A percentile compares a stretch with the other conserved stretches of the same genome.
These are phyloP conservation scores for Amauroascus verrucosus DNA, from an alignment of 2,329 filamentous ascomycete species.

Conservation along the genomic window DNA sequence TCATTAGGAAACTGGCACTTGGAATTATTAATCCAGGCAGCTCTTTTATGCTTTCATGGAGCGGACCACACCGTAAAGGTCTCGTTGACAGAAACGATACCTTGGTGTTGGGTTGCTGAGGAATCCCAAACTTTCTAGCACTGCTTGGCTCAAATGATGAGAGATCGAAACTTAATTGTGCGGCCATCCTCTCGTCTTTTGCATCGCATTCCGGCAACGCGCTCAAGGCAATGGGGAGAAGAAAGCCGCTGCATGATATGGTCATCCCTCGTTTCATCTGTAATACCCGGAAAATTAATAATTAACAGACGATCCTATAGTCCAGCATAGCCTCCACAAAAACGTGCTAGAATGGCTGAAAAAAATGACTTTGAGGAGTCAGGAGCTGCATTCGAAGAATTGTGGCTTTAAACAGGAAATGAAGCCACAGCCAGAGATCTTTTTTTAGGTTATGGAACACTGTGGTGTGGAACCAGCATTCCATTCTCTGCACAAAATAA, in stretches of 20 bases:
- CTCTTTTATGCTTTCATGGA: neutral
- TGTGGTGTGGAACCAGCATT: neutral
- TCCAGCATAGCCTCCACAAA: neutral
- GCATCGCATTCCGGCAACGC: neutral
- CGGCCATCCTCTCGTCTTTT: neutral
- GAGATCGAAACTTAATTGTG: neutral
- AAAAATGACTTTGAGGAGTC: neutral
- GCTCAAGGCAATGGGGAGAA: neutral
- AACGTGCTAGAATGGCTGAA: neutral
- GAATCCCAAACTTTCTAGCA: constrained; percentile 1
- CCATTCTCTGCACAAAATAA: neutral
- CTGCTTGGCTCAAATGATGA: neutral
- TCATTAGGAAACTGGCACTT: neutral
- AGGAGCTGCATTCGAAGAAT: neutral
- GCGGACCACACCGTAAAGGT: too few species aligned
- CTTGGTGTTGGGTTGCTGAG: neutral
- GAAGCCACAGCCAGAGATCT: neutral
- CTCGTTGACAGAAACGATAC: neutral
- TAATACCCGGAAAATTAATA: constrained; percentile 4
- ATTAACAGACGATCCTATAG: neutral
- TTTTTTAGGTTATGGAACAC: neutral
- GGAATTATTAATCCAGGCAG: neutral
- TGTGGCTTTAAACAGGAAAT: neutral
- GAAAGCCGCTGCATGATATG: constrained; percentile 1
- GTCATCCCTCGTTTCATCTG: constrained; percentile 1